Conservation (phyloP, 768 basidiomycete species). For the Mrakia hoshinonis region DNA sequence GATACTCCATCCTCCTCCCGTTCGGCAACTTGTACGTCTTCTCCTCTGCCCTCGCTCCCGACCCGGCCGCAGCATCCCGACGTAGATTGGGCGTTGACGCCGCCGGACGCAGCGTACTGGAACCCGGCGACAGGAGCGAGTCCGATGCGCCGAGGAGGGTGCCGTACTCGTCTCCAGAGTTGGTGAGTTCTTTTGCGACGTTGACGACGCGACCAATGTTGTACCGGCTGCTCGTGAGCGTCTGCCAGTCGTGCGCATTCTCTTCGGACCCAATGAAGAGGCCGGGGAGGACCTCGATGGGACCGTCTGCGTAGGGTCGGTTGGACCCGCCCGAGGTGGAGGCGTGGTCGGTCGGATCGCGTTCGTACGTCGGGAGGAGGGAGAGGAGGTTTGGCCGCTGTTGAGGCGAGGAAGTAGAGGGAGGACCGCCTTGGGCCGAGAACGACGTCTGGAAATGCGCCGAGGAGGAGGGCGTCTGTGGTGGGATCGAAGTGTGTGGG, state of each 20-base stretch:
- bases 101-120: not conserved
- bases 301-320: constrained; percentile 66
- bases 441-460: constrained; percentile 17
- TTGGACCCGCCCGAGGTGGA: not conserved
- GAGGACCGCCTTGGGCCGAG: not conserved
- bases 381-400: constrained; percentile 13
- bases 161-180: constrained; percentile 10
- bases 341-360: constrained; percentile 20
- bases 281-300: constrained; percentile 71
- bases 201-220: constrained; percentile 57
- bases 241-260: constrained; percentile 63
- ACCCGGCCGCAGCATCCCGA: constrained; percentile 33
- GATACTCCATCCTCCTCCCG: constrained; percentile 34
- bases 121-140: no score
- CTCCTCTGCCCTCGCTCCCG: constrained; percentile 42
- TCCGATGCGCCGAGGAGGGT: no score
- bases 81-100: constrained; percentile 24
- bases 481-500: constrained; percentile 13
- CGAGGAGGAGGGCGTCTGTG: constrained; percentile 11
- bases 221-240: not conserved
- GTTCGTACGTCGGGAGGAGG: constrained; percentile 23
- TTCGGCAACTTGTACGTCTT: constrained; percentile 30
- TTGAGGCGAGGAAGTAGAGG: not conserved
- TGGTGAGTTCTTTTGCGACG: constrained; percentile 77
- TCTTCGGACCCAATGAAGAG: constrained; percentile 88